Evolutionary conservation across 108 stramenopile genomes (phyloP).

Genomic region (Fragilaria radians): DNA sequence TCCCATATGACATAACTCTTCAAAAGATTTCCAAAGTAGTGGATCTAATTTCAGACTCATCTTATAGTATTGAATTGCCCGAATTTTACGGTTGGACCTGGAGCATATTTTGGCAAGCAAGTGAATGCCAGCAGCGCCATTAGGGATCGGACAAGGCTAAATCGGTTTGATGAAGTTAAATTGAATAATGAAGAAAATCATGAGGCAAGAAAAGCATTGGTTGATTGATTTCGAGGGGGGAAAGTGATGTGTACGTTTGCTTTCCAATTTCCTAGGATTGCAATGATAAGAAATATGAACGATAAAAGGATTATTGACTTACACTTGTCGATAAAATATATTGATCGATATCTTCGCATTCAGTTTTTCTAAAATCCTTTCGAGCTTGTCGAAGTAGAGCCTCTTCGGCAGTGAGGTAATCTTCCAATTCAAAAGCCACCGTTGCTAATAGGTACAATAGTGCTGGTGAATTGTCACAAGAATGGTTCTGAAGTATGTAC

Average conservation of each 20-base stretch:
- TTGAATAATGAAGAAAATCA: slow-evolving; percentile 2
- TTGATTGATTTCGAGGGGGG: too few relatives aligned
- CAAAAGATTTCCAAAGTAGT: slow-evolving; percentile 74
- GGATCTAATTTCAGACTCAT: slow-evolving; percentile 80
- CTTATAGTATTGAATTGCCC: slow-evolving; percentile 73
- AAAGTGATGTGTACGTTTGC: too few relatives aligned
- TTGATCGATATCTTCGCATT: neutral
- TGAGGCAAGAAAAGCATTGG: neutral
- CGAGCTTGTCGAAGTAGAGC: slow-evolving; percentile 43
- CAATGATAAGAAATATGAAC: too few relatives aligned
- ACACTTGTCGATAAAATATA: slow-evolving; percentile 46
- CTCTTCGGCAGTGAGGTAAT: slow-evolving; percentile 73
- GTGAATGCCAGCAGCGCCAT: slow-evolving; percentile 83
- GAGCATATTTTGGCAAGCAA: slow-evolving; percentile 79
- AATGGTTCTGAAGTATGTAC: slow-evolving; percentile 31
- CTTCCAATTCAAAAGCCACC: slow-evolving; percentile 56
- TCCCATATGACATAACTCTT: slow-evolving; percentile 81
- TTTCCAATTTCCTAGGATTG: too few relatives aligned
- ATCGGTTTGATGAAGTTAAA: neutral
- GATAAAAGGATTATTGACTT: neutral
- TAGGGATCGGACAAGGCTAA: slow-evolving; percentile 68
- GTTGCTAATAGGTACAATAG: slow-evolving; percentile 59
- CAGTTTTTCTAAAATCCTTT: slow-evolving; percentile 9
- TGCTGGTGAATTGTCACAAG: slow-evolving; percentile 2
- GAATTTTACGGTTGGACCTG: slow-evolving; percentile 56